These are phyloP conservation scores for Vigna trinervia DNA, from an alignment of 306 rosid genomes.

Conservation along the genomic window DNA sequence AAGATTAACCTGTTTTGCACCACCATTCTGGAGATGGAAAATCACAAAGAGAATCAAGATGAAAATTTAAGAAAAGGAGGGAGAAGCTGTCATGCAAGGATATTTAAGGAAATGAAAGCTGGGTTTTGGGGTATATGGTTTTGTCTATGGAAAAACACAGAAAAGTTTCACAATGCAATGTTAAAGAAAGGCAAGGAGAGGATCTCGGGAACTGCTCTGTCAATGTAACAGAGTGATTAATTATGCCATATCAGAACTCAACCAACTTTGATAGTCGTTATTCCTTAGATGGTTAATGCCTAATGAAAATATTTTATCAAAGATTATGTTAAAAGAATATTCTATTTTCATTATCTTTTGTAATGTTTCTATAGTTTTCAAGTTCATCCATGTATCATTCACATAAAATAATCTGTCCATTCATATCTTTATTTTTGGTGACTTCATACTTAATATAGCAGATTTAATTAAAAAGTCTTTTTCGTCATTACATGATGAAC, in stretches of 20 bases:
- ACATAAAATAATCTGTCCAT: neutral
- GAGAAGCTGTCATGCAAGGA: neutral
- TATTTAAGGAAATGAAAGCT: constrained; percentile 22
- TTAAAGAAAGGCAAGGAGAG: constrained; percentile 53
- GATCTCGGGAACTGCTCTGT: constrained; percentile 42
- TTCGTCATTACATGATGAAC: neutral
- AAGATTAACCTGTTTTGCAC: constrained; percentile 28
- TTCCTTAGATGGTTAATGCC: neutral
- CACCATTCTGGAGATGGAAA: constrained; percentile 17
- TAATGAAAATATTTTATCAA: neutral
- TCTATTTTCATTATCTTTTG: constrained; percentile 17
- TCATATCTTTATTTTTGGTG: neutral
- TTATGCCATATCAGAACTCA: constrained; percentile 25
- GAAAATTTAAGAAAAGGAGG: constrained; percentile 16
- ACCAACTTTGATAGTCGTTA: constrained; percentile 4
- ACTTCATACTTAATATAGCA: constrained; percentile 2
- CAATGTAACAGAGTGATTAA: constrained; percentile 39
- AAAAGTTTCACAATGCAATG: constrained; percentile 18
- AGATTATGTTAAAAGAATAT: constrained; percentile 8
- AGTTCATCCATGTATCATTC: neutral
- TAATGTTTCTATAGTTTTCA: neutral
- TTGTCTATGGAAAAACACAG: constrained; percentile 25
- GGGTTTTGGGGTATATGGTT: constrained; percentile 44
- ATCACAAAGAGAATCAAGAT: constrained; percentile 26
- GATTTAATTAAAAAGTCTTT: neutral